These are phyloP conservation scores for Ophidiomyces ophidiicola DNA, from an alignment of 2,329 filamentous ascomycete genomes.

Conservation along the genomic window DNA sequence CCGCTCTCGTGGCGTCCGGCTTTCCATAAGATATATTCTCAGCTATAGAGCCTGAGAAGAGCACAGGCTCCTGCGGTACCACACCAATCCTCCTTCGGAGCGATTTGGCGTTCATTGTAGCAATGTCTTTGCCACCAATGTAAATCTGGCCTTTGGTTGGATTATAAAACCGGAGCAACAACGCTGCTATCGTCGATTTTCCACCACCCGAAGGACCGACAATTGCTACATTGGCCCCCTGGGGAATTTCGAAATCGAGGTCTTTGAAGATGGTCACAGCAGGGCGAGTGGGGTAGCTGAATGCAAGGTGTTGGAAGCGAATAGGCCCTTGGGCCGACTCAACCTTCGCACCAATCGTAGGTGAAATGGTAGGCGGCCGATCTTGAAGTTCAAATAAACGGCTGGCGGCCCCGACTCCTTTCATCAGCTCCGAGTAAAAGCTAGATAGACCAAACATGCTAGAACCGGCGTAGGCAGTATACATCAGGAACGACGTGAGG, in stretches of 20 bases:
- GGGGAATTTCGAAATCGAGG: conserved; percentile 78
- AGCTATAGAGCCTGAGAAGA: conserved; percentile 66
- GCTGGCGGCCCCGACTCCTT: conserved; percentile 92
- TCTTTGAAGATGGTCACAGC: conserved; percentile 84
- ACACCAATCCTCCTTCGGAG: conserved; percentile 84
- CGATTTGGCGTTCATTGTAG: conserved; percentile 82
- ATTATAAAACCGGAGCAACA: conserved; percentile 82
- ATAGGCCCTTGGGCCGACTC: conserved; percentile 78
- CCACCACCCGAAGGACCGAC: conserved; percentile 93
- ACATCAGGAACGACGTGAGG: conserved; percentile 95
- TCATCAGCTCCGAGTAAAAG: conserved; percentile 98
- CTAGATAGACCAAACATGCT: conserved; percentile 88
- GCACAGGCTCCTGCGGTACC: conserved; percentile 87
- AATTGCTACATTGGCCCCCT: conserved; percentile 88
- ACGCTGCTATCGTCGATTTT: conserved; percentile 88
- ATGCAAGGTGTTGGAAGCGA: conserved; percentile 71
- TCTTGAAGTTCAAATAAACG: conserved; percentile 93
- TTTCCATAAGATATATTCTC: conserved; percentile 87
- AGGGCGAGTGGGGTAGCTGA: conserved; percentile 86
- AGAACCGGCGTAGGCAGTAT: conserved; percentile 74
- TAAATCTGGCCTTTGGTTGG: conserved; percentile 64
- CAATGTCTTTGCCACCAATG: conserved; percentile 75
- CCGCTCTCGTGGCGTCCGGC: conserved; percentile 60
- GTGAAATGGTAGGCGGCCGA: conserved; percentile 70
- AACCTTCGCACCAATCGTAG: conserved; percentile 69